A percentile compares a stretch with the other conserved stretches of the same genome.
Conservation (phyloP, 192 early-diverging fungal genomes). For the Coemansia sp. region DNA sequence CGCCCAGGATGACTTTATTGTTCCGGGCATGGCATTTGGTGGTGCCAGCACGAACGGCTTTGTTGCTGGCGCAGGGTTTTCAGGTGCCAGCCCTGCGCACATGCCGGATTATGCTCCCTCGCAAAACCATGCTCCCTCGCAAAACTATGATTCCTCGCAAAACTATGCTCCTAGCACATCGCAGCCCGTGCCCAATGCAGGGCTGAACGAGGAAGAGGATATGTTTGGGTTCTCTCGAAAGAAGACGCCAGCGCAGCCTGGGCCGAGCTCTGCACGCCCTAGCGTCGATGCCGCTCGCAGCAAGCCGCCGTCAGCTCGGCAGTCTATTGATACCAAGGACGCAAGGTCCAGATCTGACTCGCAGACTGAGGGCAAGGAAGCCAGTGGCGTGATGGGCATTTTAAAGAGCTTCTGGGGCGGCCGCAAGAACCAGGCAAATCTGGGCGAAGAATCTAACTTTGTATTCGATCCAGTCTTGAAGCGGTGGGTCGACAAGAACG, state of each 20-base stretch:
- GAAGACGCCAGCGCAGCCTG: constrained; percentile 6
- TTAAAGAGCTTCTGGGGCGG: constrained; percentile 52
- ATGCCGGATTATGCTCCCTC: neutral
- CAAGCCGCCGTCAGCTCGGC: constrained; percentile 15
- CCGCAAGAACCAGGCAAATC: constrained; percentile 70
- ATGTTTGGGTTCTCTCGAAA: constrained; percentile 52
- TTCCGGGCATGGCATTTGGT: constrained; percentile 8
- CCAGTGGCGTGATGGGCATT: constrained; percentile 47
- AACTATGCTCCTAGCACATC: neutral
- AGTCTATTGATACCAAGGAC: constrained; percentile 14
- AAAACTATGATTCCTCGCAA: neutral
- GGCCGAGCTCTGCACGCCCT: constrained; percentile 9
- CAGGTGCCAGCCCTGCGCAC: neutral
- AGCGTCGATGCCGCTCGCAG: constrained; percentile 25
- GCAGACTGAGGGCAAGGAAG: constrained; percentile 56
- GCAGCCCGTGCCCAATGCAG: constrained; percentile 5
- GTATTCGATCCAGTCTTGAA: constrained; percentile 85
- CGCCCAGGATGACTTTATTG: constrained; percentile 13
- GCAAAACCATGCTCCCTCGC: too few species aligned
- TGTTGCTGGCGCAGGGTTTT: neutral
- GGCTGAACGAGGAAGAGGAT: constrained; percentile 45
- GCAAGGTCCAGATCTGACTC: constrained; percentile 13
- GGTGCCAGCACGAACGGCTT: neutral
- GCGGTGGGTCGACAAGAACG: constrained; percentile 73
- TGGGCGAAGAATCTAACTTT: constrained; percentile 81